Conservation (phyloP, 202 grass and related monocot species). For the Brachypodium distachyon region DNA sequence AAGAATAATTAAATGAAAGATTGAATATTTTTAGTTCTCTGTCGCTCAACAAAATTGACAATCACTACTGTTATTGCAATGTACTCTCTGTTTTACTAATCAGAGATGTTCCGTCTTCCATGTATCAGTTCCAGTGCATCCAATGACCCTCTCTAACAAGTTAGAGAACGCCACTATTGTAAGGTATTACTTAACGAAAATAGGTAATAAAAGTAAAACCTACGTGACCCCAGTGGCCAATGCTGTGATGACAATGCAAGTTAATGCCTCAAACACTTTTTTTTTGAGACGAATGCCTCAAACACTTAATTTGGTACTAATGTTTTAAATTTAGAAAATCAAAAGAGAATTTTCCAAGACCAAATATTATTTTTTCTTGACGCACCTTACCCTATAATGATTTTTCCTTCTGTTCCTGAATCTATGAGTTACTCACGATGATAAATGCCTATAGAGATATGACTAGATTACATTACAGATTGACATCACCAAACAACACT, state of each 20-base stretch:
- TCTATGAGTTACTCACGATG: neutral
- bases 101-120: neutral
- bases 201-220: neutral
- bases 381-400: neutral
- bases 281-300: no score
- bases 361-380: no score
- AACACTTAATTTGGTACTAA: no score
- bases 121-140: neutral
- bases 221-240: neutral
- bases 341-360: no score
- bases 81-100: neutral
- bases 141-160: neutral
- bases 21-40: neutral
- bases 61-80: neutral
- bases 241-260: no score
- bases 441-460: neutral
- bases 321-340: no score
- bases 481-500: neutral
- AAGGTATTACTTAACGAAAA: neutral
- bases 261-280: no score
- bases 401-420: neutral
- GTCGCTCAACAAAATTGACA: neutral
- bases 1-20: slow-evolving; percentile 13
- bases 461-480: neutral
- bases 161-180: neutral